Base-by-base conservation (phyloP, 1,284 basidiomycete genomes). In the Ustilago tritici region DNA sequence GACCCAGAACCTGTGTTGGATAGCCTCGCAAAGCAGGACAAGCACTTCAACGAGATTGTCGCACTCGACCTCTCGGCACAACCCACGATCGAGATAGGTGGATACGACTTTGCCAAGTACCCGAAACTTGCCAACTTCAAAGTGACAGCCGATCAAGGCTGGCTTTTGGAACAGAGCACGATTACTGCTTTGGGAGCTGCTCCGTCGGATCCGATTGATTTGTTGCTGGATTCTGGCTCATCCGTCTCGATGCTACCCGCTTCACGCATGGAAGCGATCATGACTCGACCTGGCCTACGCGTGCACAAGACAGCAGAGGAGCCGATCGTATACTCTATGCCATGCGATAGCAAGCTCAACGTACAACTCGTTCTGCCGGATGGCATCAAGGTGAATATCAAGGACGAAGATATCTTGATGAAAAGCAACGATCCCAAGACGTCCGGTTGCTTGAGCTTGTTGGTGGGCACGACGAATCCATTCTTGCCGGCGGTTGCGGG, bases 191-290 rank as follows among this genome's bases (percentile, higher is more conserved):
- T 36, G 32, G 49, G 47, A 1, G 73, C 68, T n/a, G 19, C 28
- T 9, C 15, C 40, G 14, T 23, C 28, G 1, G 59, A 55, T 1
- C 36, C 57, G 2, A 23, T 76, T 8, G 57, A 70, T 34, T 38
- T 76, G 56, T 32, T 70, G 56, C 41, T 76, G 10, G 73, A 76
- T 43, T 58, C 73, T 41, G 73, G 73, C 7, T 76, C 73, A 15
- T 76, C 73, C 3, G 73, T 76, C 0, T 50, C 61, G 49, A 70
- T 70, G 60, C 36, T 76, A 12, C 73, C 73, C 6, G 60, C 56
- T 4, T 61, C 64, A n/a, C 59, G 43, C 17, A 36, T 70, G 60
- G 68, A 64, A 17, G 53, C 60, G 2, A 76, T 76, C 56, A 76
- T 70, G 68, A 58, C 57, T 15, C 63, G 64, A 52, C 58, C 57